phyloP scores from a whole-genome alignment of 2,329 filamentous ascomycete genomes.

The Neocatenulostroma microsporum region DNA sequence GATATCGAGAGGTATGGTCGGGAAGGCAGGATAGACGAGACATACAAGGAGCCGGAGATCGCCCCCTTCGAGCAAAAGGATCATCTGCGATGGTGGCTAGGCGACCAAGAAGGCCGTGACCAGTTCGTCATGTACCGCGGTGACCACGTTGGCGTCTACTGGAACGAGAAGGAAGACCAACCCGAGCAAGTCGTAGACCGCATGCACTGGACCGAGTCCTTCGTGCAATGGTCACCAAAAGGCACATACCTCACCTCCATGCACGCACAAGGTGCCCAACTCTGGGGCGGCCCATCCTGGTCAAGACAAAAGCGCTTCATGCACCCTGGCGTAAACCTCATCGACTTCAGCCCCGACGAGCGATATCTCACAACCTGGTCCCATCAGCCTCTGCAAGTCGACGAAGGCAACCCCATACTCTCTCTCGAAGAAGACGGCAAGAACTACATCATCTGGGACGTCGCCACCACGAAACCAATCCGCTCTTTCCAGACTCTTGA shows the following conservation, averaged over 20 bases:
- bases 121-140: conserved; percentile 93
- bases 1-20: conserved; percentile 94
- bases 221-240: conserved; percentile 94
- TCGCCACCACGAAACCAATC: conserved; percentile 78
- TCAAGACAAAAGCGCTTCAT: conserved; percentile 85
- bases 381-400: conserved; percentile 82
- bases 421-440: conserved; percentile 87
- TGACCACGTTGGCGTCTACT: conserved; percentile 89
- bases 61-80: conserved; percentile 86
- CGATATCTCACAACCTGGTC: conserved; percentile 97
- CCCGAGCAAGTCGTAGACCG: conserved; percentile 87
- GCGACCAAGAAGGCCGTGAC: conserved; percentile 80
- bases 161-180: conserved; percentile 92
- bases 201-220: conserved; percentile 94
- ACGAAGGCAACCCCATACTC: conserved; percentile 74
- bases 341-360: conserved; percentile 91
- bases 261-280: conserved; percentile 90
- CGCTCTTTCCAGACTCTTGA: conserved; percentile 92
- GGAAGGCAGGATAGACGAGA: conserved; percentile 87
- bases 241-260: conserved; percentile 93
- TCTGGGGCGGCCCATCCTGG: conserved; percentile 91
- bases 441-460: conserved; percentile 99
- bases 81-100: conserved; percentile 88
- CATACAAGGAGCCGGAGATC: conserved; percentile 74
- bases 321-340: conserved; percentile 89